phyloP scores from a whole-genome alignment of 1,284 basidiomycete genomes.

The Naganishia liquefaciens region DNA sequence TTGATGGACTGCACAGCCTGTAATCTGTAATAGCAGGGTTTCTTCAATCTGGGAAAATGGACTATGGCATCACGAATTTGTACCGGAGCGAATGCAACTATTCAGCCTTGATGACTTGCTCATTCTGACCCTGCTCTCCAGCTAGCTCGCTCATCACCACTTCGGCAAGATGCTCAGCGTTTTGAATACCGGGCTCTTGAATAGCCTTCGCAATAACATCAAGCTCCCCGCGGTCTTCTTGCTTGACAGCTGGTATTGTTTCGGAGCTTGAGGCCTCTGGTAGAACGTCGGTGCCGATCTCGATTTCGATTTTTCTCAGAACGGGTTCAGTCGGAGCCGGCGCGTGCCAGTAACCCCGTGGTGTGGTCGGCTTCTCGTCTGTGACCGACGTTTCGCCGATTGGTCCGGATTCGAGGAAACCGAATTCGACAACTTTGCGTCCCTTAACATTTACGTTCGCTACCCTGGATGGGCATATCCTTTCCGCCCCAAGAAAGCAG shows the following conservation, averaged over 20 bases:
- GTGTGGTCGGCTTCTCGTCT: constrained; percentile 41
- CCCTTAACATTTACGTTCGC: constrained; percentile 44
- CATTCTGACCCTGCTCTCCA: background rate
- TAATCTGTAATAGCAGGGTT: too few species aligned
- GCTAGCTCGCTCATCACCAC: constrained; percentile 17
- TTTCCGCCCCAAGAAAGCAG: constrained; percentile 59
- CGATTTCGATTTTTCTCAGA: background rate
- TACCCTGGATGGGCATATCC: constrained; percentile 53
- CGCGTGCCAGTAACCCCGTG: constrained; percentile 36
- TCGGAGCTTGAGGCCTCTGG: background rate
- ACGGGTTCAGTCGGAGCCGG: background rate
- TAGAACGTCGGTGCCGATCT: constrained; percentile 2
- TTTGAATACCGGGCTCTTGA: constrained; percentile 6
- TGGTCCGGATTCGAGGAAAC: constrained; percentile 62
- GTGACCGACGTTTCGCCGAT: constrained; percentile 45
- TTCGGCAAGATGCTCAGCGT: constrained; percentile 12
- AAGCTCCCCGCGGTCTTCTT: background rate
- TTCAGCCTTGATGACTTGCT: constrained; percentile 25
- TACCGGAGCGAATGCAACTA: background rate
- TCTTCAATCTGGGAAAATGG: background rate
- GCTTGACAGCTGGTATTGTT: background rate
- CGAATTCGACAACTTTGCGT: constrained; percentile 47
- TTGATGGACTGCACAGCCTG: too few species aligned
- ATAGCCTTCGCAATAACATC: constrained; percentile 1
- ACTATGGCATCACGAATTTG: background rate